These are phyloP conservation scores for Colletotrichum acutatum DNA, from an alignment of 2,329 filamentous ascomycete species.

Conservation along the genomic window DNA sequence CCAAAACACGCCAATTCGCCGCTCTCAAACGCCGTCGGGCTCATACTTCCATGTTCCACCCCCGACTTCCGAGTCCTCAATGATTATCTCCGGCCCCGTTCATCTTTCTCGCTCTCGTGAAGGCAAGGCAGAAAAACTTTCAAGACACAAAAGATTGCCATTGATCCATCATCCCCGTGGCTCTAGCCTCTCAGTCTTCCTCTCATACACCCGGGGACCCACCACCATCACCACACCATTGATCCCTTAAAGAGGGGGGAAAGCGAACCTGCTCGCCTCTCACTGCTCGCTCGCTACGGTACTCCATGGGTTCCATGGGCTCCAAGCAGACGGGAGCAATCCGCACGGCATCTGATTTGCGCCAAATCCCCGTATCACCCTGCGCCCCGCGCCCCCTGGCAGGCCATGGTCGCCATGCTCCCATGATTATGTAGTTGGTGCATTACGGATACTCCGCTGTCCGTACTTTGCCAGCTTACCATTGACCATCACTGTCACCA, in stretches of 20 bases:
- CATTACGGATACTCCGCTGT: too few species aligned
- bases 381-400: not conserved
- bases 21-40: not conserved
- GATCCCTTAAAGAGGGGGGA: not conserved
- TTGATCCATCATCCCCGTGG: not conserved
- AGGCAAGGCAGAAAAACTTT: not conserved
- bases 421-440: not conserved
- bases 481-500: too few species aligned
- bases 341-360: not conserved
- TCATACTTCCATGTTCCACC: not conserved
- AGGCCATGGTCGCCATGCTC: not conserved
- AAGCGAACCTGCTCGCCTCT: not conserved
- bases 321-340: not conserved
- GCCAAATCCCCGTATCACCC: not conserved
- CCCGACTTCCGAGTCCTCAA: not conserved
- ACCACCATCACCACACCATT: not conserved
- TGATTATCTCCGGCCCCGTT: not conserved
- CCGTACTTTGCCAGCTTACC: too few species aligned
- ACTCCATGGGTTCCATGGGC: not conserved
- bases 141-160: not conserved
- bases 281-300: not conserved
- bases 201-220: not conserved
- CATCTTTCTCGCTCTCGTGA: not conserved
- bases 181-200: not conserved
- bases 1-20: not conserved